These are phyloP conservation scores for Periconia macrospinosa DNA, from an alignment of 2,329 filamentous ascomycete genomes.

Conservation along the genomic window DNA sequence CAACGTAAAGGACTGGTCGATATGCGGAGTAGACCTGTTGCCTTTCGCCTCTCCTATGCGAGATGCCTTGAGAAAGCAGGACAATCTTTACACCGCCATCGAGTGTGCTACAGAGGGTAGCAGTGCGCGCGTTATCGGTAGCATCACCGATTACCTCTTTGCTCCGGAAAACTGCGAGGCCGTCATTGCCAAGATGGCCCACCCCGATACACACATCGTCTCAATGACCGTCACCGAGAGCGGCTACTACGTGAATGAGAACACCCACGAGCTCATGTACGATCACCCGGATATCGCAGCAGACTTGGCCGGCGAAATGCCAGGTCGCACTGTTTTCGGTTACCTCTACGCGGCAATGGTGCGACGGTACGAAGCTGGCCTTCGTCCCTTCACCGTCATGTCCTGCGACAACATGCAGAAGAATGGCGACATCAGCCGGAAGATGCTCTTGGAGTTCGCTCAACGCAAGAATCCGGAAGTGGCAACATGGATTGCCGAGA, in stretches of 20 bases:
- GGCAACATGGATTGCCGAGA: conserved; percentile 27
- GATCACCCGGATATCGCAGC: conserved; percentile 30
- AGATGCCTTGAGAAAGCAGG: conserved; percentile 25
- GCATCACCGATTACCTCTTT: conserved; percentile 33
- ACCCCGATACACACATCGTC: conserved; percentile 32
- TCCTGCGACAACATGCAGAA: conserved; percentile 37
- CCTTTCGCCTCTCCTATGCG: conserved; percentile 29
- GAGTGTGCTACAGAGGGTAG: conserved; percentile 26
- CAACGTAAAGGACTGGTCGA: conserved; percentile 28
- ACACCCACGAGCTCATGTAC: conserved; percentile 27
- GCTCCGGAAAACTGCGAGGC: conserved; percentile 31
- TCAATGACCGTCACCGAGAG: conserved; percentile 34
- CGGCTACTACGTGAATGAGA: conserved; percentile 34
- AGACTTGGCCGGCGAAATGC: conserved; percentile 22
- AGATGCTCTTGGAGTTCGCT: conserved; percentile 28
- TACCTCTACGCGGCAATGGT: conserved; percentile 28
- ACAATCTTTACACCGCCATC: conserved; percentile 32
- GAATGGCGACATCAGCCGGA: conserved; percentile 30
- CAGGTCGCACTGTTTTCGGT: conserved; percentile 30
- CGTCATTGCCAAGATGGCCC: conserved; percentile 32
- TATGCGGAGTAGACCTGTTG: conserved; percentile 31
- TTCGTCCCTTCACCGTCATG: conserved; percentile 31
- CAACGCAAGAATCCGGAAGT: conserved; percentile 25
- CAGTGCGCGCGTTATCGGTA: conserved; percentile 26
- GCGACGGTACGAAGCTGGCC: conserved; percentile 25